Conservation (phyloP, 257 asterid genomes). For the Henckelia pumila region DNA sequence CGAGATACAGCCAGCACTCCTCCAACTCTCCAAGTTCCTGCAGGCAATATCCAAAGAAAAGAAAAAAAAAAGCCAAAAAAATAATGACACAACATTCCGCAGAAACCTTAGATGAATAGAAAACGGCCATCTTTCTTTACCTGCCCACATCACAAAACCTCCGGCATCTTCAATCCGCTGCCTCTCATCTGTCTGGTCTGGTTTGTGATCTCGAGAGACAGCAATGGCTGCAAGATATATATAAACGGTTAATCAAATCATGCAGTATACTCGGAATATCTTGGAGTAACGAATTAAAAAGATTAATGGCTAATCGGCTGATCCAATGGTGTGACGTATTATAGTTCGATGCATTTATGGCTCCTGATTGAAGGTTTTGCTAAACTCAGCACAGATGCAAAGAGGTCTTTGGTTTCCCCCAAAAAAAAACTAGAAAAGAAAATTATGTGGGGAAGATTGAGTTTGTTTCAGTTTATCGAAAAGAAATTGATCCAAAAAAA, state of each 20-base stretch:
- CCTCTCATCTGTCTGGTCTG: constrained; percentile 82
- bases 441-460: not conserved
- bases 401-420: not conserved
- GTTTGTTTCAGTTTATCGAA: not conserved
- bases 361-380: too few species aligned
- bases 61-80: not conserved
- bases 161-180: constrained; percentile 86
- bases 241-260: not conserved
- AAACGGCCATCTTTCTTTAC: constrained; percentile 26
- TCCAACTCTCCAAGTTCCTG: constrained; percentile 83
- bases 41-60: not conserved
- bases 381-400: not conserved
- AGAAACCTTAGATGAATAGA: not conserved
- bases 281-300: not conserved
- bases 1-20: constrained; percentile 94
- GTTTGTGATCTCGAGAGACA: constrained; percentile 78
- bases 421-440: too few species aligned
- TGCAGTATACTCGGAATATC: not conserved
- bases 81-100: not conserved
- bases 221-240: constrained; percentile 57
- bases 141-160: constrained; percentile 80
- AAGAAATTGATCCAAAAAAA: not conserved
- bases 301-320: too few species aligned
- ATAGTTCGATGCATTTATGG: not conserved
- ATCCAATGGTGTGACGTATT: too few species aligned